A percentile compares a stretch with the other conserved stretches of the same genome.
phyloP scores from a whole-genome alignment of 495 filamentous ascomycete species.

The Penicillium silybi region DNA sequence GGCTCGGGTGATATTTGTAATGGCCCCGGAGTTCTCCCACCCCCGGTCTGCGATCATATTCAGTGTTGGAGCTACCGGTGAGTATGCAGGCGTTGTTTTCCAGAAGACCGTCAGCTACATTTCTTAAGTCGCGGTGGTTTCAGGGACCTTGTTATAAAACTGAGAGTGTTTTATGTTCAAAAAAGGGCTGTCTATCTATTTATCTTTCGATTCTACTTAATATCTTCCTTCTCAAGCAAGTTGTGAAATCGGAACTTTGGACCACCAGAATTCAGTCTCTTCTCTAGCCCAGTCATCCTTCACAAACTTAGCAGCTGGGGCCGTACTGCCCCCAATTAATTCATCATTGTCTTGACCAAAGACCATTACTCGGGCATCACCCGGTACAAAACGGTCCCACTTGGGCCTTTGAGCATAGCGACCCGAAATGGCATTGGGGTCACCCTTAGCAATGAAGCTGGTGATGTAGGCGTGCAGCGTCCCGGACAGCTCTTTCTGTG shows the following conservation, averaged over 20 bases:
- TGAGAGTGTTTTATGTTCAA: too few relatives aligned
- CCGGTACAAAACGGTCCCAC: slow-evolving; percentile 24
- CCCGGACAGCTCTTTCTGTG: slow-evolving; percentile 46
- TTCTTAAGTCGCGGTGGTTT: too few relatives aligned
- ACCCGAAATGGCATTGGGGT: slow-evolving; percentile 42
- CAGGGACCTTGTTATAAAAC: too few relatives aligned
- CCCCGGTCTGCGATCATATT: too few relatives aligned
- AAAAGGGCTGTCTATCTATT: too few relatives aligned
- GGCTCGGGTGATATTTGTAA: too few relatives aligned
- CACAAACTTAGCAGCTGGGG: slow-evolving; percentile 40
- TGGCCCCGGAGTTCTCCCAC: too few relatives aligned
- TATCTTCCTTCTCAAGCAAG: slow-evolving; percentile 13
- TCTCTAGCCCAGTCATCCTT: slow-evolving; percentile 41
- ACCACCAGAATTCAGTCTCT: slow-evolving; percentile 59
- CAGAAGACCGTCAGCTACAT: too few relatives aligned
- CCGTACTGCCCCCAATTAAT: slow-evolving; percentile 39
- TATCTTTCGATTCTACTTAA: not conserved
- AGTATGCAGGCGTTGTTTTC: too few relatives aligned
- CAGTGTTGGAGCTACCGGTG: too few relatives aligned
- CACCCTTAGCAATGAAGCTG: slow-evolving; percentile 51
- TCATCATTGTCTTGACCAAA: slow-evolving; percentile 65
- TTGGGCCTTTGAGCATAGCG: slow-evolving; percentile 27
- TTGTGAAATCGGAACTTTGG: slow-evolving; percentile 32
- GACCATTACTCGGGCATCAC: slow-evolving; percentile 34
- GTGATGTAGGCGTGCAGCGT: slow-evolving; percentile 54